Conservation (phyloP, 2,329 filamentous ascomycete genomes). For the Clonostachys chloroleuca region DNA sequence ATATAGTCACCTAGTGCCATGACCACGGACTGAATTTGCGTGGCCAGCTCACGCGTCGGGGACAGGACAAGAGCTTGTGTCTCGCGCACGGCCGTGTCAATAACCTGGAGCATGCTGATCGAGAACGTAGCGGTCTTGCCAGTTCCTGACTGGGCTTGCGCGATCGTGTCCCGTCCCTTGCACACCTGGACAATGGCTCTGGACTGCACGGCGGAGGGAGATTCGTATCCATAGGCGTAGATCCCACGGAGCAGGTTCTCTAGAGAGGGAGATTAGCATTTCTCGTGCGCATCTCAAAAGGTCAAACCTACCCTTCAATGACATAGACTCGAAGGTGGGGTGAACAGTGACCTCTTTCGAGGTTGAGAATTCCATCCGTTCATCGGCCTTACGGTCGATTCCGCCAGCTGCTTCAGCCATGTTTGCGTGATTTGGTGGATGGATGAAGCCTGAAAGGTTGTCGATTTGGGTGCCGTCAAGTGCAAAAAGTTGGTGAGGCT, state of each 20-base stretch:
- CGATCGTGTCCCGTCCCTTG: slow-evolving; percentile 98
- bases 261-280: slow-evolving; percentile 13
- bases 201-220: slow-evolving; percentile 94
- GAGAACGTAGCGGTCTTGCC: slow-evolving; percentile 97
- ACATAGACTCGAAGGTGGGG: slow-evolving; percentile 93
- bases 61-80: slow-evolving; percentile 94
- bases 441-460: too few species aligned
- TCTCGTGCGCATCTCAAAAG: not conserved
- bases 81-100: slow-evolving; percentile 88
- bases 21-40: slow-evolving; percentile 96
- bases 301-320: slow-evolving; percentile 65
- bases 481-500: too few species aligned
- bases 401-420: slow-evolving; percentile 80
- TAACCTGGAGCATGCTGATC: slow-evolving; percentile 93
- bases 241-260: slow-evolving; percentile 95
- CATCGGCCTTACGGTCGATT: slow-evolving; percentile 88
- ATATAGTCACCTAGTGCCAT: slow-evolving; percentile 99
- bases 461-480: too few species aligned
- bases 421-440: slow-evolving; percentile 21
- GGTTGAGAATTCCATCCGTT: slow-evolving; percentile 96
- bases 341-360: slow-evolving; percentile 97
- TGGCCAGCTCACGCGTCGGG: slow-evolving; percentile 92
- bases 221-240: slow-evolving; percentile 98
- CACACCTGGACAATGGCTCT: slow-evolving; percentile 98
- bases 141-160: slow-evolving; percentile 94